Base-by-base conservation (phyloP, 148 eudicot genomes). In the Persicaria maculosa region DNA sequence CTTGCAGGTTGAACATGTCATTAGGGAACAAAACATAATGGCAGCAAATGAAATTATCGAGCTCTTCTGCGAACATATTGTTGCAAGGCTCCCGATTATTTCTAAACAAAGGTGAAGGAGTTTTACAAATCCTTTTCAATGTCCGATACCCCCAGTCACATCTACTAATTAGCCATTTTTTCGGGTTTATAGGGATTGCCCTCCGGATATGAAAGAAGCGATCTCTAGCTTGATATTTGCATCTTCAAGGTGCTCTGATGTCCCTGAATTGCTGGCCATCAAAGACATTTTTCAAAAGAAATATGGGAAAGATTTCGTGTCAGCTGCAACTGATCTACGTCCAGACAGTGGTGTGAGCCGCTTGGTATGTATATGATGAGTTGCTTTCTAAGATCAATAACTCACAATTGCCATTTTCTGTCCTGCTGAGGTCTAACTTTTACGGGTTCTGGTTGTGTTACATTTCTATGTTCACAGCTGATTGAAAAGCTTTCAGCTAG, bases 31-130 rank as follows among this genome's bases (percentile, higher is more conserved):
- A 78, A 92, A 92, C 74, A 80, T 87, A 74, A 85, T 95, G 96
- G 96, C 93, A 72, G 98, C 98, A 71, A 91, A 95, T 76, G 98
- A 95, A 85, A 78, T 95, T 68, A 78, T 95, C 46, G 98, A 88
- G 87, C 93, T 95, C 77, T 95, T 91, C 83, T 92, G 96, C 62
- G 98, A 95, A 73, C 85, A 90, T 16, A 75, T 95, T 16, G 93
- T 90, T 75, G 67, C 89, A 4, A 86, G 98, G 70, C 92, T 95
- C 52, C 46, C 90, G 8, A 87, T 95, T 53, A 87, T 95, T 68
- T 75, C 97, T 64, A 95, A 86, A 73, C 97, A 87, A 82, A 95
- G 88, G 98, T 93, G 57, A 50, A 40, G 11, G 40, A 16, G 0
- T 54, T 54, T 54, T 16, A 4, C 16, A 5, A n/a, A 54, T 54